phyloP scores from a whole-genome alignment of 2,329 filamentous ascomycete species.

The Arthrocladium fulminans region DNA sequence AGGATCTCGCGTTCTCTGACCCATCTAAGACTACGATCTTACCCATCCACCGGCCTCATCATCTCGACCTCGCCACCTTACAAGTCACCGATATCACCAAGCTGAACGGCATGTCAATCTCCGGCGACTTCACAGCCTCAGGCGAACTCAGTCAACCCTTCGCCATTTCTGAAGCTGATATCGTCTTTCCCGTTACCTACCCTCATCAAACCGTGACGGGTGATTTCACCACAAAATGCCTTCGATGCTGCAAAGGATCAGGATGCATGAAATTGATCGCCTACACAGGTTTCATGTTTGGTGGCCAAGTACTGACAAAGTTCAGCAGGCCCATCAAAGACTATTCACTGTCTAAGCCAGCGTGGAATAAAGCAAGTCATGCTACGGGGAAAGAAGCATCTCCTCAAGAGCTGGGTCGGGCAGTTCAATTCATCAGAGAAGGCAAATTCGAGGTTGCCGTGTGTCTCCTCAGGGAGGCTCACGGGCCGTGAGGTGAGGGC shows the following conservation, averaged over 20 bases:
- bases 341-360: slow-evolving; percentile 42
- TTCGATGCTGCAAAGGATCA: slow-evolving; percentile 45
- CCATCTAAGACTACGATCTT: slow-evolving; percentile 13
- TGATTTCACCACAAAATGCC: slow-evolving; percentile 38
- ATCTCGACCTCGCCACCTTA: slow-evolving; percentile 40
- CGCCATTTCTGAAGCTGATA: slow-evolving; percentile 34
- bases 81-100: slow-evolving; percentile 34
- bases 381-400: slow-evolving; percentile 39
- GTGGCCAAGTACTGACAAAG: slow-evolving; percentile 37
- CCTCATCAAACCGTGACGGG: slow-evolving; percentile 40
- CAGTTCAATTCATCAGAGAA: slow-evolving; percentile 38
- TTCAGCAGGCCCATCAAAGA: slow-evolving; percentile 53
- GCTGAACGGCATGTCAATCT: slow-evolving; percentile 39
- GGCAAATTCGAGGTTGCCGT: slow-evolving; percentile 40
- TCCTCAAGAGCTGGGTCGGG: slow-evolving; percentile 37
- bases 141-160: slow-evolving; percentile 42
- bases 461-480: slow-evolving; percentile 30
- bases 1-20: slow-evolving; percentile 18
- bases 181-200: slow-evolving; percentile 49
- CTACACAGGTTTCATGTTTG: slow-evolving; percentile 52
- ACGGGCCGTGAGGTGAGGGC: slow-evolving; percentile 37
- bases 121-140: slow-evolving; percentile 44
- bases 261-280: slow-evolving; percentile 46
- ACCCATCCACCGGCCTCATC: slow-evolving; percentile 38
- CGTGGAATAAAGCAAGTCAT: slow-evolving; percentile 41